A percentile compares a stretch with the other conserved stretches of the same genome.
Conservation (phyloP, 2,329 filamentous ascomycete species). For the Dactylellina haptotyla region DNA sequence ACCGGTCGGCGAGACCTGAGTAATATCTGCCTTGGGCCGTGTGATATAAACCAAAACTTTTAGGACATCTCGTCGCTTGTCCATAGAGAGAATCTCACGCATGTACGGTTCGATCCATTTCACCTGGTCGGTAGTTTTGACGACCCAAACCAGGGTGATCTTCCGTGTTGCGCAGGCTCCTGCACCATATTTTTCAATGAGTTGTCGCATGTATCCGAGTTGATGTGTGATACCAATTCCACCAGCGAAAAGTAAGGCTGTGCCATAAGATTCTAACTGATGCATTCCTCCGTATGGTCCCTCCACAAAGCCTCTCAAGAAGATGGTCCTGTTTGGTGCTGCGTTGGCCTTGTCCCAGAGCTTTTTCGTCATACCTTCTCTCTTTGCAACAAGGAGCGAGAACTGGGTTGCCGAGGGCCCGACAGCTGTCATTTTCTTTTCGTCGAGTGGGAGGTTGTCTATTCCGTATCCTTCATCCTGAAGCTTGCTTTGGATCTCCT, state of each 20-base stretch:
- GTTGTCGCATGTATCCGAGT: constrained; percentile 83
- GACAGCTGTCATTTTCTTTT: constrained; percentile 46
- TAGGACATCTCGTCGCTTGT: constrained; percentile 81
- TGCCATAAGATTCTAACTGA: constrained; percentile 89
- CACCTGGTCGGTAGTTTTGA: constrained; percentile 56
- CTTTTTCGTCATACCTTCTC: constrained; percentile 82
- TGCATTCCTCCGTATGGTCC: constrained; percentile 89
- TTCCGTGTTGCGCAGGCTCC: constrained; percentile 50
- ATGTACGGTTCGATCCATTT: constrained; percentile 63
- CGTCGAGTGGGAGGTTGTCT: constrained; percentile 63
- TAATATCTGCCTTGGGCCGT: constrained; percentile 81
- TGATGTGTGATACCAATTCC: constrained; percentile 96
- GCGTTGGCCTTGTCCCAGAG: constrained; percentile 76
- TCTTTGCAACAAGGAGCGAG: constrained; percentile 76
- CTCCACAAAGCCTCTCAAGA: constrained; percentile 70
- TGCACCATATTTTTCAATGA: constrained; percentile 69
- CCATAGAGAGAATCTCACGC: constrained; percentile 79
- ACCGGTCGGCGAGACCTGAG: constrained; percentile 78
- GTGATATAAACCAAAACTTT: constrained; percentile 91
- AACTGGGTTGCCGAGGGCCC: constrained; percentile 68
- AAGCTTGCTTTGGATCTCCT: constrained; percentile 30
- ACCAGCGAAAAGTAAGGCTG: constrained; percentile 87
- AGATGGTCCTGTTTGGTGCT: constrained; percentile 63
- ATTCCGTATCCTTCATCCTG: constrained; percentile 65
- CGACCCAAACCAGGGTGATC: constrained; percentile 49